Conservation (phyloP, 2,329 filamentous ascomycete species). For the Verticillium zaregamsianum region DNA sequence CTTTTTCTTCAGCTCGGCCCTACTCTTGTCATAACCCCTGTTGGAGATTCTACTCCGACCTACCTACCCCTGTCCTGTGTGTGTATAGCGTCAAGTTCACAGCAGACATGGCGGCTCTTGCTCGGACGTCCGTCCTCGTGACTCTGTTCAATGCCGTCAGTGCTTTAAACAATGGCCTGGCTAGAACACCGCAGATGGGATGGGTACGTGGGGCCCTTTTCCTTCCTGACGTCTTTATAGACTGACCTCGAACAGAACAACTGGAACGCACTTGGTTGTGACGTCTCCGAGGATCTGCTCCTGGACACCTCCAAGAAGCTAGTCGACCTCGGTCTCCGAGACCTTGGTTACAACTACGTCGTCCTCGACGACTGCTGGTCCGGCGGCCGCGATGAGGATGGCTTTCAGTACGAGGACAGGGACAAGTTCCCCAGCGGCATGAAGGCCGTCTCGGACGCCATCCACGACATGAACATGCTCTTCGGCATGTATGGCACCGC, state of each 20-base stretch:
- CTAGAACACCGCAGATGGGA: conserved; percentile 1
- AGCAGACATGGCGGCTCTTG: neutral
- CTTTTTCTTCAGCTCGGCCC: neutral
- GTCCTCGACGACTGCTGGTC: conserved; percentile 30
- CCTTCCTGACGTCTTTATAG: neutral
- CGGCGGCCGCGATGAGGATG: conserved; percentile 14
- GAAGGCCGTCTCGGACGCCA: conserved; percentile 25
- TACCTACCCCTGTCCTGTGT: neutral
- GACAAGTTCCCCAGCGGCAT: conserved; percentile 32
- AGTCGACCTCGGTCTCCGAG: conserved; percentile 16
- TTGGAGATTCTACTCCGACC: neutral
- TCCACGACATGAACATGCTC: conserved; percentile 29
- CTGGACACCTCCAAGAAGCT: conserved; percentile 10
- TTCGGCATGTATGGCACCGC: conserved; percentile 35
- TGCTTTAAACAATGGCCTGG: neutral
- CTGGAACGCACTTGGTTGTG: conserved; percentile 1
- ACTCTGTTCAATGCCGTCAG: neutral
- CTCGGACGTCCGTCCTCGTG: neutral
- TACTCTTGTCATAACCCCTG: neutral
- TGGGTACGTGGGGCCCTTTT: neutral
- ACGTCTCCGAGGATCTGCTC: conserved; percentile 2
- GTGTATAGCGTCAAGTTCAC: neutral
- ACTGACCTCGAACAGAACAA: neutral
- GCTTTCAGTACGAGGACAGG: conserved; percentile 21
- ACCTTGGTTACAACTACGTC: conserved; percentile 21